These are phyloP conservation scores for Chaetomium strumarium DNA, from an alignment of 2,329 filamentous ascomycete genomes.

Conservation along the genomic window DNA sequence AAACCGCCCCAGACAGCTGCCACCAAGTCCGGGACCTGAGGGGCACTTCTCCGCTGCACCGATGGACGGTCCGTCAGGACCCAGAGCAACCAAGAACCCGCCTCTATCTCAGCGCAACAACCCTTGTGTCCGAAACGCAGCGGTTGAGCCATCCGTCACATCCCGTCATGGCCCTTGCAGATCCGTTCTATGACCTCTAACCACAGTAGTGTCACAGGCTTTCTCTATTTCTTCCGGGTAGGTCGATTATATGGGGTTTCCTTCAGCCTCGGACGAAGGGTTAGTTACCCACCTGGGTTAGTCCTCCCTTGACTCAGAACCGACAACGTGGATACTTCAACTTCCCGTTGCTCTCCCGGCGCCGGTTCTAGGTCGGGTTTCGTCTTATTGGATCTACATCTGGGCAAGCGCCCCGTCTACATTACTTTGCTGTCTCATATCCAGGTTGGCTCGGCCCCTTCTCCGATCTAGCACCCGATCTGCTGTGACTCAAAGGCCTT, in stretches of 20 bases:
- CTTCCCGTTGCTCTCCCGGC: conserved; percentile 4
- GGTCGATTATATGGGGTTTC: not conserved
- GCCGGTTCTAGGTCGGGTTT: not conserved
- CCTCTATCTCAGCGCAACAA: not conserved
- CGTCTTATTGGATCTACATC: not conserved
- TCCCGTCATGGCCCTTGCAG: conserved; percentile 17
- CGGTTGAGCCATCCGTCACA: conserved; percentile 13
- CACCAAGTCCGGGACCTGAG: not conserved
- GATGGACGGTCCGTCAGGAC: conserved; percentile 8
- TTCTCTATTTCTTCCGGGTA: not conserved
- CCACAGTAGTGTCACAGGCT: not conserved
- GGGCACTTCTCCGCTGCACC: conserved; percentile 16
- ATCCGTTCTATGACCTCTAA: conserved; percentile 5
- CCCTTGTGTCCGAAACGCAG: conserved; percentile 2
- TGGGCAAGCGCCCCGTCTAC: conserved; percentile 3
- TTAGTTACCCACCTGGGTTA: conserved; percentile 2
- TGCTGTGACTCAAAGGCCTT: conserved; percentile 15
- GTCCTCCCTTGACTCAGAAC: not conserved
- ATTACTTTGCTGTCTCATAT: conserved; percentile 12
- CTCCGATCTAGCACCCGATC: conserved; percentile 11
- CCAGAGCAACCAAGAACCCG: conserved; percentile 1
- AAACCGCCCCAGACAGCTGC: not conserved
- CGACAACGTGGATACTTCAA: conserved; percentile 6
- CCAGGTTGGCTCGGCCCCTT: conserved; percentile 18
- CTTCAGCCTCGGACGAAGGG: conserved; percentile 6